Percentiles rank a stretch among this genome's conserved stretches.
phyloP scores from a whole-genome alignment of 2,329 filamentous ascomycete genomes.

The Aspergillus sp. region DNA sequence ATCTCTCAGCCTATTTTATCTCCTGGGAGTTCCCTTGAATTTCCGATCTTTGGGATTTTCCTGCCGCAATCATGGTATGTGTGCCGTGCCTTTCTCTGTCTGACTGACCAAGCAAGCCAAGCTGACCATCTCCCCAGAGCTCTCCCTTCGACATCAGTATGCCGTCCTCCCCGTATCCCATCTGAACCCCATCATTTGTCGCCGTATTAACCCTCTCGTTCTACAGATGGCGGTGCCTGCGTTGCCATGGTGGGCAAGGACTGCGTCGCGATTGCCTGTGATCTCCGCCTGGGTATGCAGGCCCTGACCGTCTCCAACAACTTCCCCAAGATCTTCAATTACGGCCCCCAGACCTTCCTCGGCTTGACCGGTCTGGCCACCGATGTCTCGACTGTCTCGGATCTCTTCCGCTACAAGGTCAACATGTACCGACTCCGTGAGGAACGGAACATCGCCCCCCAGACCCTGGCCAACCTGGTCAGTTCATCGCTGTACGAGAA shows the following conservation, averaged over 20 bases:
- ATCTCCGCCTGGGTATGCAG: slow-evolving; percentile 95
- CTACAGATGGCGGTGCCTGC: slow-evolving; percentile 78
- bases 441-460: slow-evolving; percentile 91
- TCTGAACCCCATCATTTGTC: slow-evolving; percentile 3
- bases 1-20: background rate
- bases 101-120: slow-evolving; percentile 19
- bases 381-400: slow-evolving; percentile 89
- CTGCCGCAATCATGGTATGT: slow-evolving; percentile 32
- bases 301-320: slow-evolving; percentile 96
- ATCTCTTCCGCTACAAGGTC: slow-evolving; percentile 99
- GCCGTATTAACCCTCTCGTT: slow-evolving; percentile 6
- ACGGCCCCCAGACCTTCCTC: slow-evolving; percentile 85
- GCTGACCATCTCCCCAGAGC: slow-evolving; percentile 57
- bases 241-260: slow-evolving; percentile 99
- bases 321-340: slow-evolving; percentile 99
- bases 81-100: slow-evolving; percentile 6
- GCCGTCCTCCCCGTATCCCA: slow-evolving; percentile 27
- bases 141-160: slow-evolving; percentile 96
- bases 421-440: slow-evolving; percentile 99
- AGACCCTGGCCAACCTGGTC: slow-evolving; percentile 96
- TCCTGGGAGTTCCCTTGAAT: slow-evolving; percentile 10
- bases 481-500: slow-evolving; percentile 88
- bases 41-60: slow-evolving; percentile 13
- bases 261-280: slow-evolving; percentile 98
- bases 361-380: slow-evolving; percentile 95